Percentiles rank a stretch among this genome's conserved stretches.
Evolutionary conservation across 2,329 filamentous ascomycete species (phyloP).

Genomic region (Colletotrichum cordylinicola): DNA sequence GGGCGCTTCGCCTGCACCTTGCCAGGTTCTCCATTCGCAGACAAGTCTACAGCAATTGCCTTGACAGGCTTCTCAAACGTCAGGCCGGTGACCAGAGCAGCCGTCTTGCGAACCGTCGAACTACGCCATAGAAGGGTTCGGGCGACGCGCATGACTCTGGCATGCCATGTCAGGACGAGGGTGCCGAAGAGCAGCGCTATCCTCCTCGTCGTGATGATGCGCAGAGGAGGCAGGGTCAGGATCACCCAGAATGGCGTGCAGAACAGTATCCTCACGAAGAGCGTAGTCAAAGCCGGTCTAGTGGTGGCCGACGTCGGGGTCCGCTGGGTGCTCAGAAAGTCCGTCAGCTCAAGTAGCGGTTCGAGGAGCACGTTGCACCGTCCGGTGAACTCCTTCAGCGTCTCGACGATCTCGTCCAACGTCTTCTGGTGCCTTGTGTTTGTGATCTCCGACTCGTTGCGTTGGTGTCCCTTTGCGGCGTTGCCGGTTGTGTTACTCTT

Average conservation of each 20-base stretch:
- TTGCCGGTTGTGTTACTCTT: slow-evolving; percentile 30
- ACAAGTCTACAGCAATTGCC: slow-evolving; percentile 23
- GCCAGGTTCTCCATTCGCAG: slow-evolving; percentile 3
- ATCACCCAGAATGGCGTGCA: slow-evolving; percentile 88
- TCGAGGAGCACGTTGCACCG: slow-evolving; percentile 92
- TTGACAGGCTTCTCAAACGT: slow-evolving; percentile 64
- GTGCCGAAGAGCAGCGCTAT: slow-evolving; percentile 89
- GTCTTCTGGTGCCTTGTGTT: slow-evolving; percentile 88
- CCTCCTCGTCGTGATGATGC: slow-evolving; percentile 85
- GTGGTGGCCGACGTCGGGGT: slow-evolving; percentile 93
- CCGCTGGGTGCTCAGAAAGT: slow-evolving; percentile 89
- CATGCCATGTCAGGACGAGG: slow-evolving; percentile 89
- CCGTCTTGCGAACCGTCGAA: slow-evolving; percentile 71
- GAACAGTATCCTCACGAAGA: slow-evolving; percentile 88
- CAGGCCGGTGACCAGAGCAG: slow-evolving; percentile 80
- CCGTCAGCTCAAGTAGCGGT: slow-evolving; percentile 85
- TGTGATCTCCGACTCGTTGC: slow-evolving; percentile 61
- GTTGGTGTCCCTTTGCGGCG: slow-evolving; percentile 40
- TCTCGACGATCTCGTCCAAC: slow-evolving; percentile 95
- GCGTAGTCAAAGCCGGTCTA: slow-evolving; percentile 83
- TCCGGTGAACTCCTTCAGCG: slow-evolving; percentile 86
- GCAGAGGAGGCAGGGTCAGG: slow-evolving; percentile 81
- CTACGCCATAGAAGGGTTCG: slow-evolving; percentile 93
- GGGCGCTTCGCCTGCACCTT: slow-evolving; percentile 36
- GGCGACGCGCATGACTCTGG: slow-evolving; percentile 81